Evolutionary conservation across 345 rosid species (phyloP), one percentile per base, ranked within the genome.

Genomic region (Eucalyptus globulus): DNA sequence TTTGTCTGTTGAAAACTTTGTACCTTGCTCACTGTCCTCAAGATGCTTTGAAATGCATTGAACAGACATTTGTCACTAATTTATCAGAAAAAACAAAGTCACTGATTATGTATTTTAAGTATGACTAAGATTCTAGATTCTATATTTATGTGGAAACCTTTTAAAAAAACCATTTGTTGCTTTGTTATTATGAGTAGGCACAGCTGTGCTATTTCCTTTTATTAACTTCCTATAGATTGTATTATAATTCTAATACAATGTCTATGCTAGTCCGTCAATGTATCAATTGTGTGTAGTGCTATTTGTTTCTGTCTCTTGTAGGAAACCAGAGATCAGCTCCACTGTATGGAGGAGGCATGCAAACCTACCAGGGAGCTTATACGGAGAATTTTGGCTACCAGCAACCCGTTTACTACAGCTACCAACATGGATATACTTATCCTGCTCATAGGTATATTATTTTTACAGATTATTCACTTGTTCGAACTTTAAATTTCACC

Each of bases 371-470:
- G 26, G 96, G 98, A 47, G 87, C 95, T 89, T 93, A 93, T 87
- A 91, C 92, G 47, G 99, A 99, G 92, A 92, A 90, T 92, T 92
- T 91, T 90, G 97, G 97, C 43, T 96, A 97, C 91, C 99, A 97
- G 94, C 98, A 95, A 49, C 95, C 95, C 56, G 89, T 94, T 92
- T 89, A 98, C 90, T 95, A 94, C 91, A 90, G 87, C 95, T 96
- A 97, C 92, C 99, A 97, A 80, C 98, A 95, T 89, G 98, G 98
- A 91, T 58, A 95, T 91, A 88, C 93, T 92, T 96, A 95, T 89
- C 99, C 98, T 93, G 92, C 96, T 72, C 96, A 98, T 90, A 98
- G 99, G 99, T 98, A 90, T 94, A 97, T 93, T 47, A 54, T 83
- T 21, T 24, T 34, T 19, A 40, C 47, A 76, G 85, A 76, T 76